phyloP scores from a whole-genome alignment of 257 asterid species.

The Solanum rostratum region DNA sequence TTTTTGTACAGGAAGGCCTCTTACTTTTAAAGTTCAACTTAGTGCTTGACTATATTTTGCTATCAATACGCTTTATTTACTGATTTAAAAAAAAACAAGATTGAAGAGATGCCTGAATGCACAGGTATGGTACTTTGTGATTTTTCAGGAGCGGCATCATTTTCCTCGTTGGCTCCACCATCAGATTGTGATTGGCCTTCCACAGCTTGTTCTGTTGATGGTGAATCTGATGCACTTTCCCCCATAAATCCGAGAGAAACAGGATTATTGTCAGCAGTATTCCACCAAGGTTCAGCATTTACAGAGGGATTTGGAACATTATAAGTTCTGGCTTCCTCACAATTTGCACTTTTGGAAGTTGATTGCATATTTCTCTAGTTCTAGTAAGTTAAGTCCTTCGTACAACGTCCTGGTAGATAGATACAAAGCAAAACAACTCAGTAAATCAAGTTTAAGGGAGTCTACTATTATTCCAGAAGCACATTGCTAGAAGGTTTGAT shows the following conservation, averaged over 20 bases:
- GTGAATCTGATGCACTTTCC: slow-evolving; percentile 53
- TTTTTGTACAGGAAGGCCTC: not conserved
- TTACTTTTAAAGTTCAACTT: not conserved
- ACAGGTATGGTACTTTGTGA: slow-evolving; percentile 26
- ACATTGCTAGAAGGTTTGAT: not conserved
- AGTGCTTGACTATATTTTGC: not conserved
- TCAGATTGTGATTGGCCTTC: slow-evolving; percentile 66
- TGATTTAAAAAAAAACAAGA: not conserved
- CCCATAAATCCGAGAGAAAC: slow-evolving; percentile 28
- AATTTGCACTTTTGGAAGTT: slow-evolving; percentile 31
- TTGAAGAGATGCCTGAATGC: slow-evolving; percentile 31
- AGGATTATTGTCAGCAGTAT: slow-evolving; percentile 26
- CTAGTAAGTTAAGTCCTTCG: not conserved
- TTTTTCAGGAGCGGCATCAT: slow-evolving; percentile 35
- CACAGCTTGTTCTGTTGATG: slow-evolving; percentile 52
- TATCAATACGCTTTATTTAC: not conserved
- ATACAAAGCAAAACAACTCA: not conserved
- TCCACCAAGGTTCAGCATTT: slow-evolving; percentile 50
- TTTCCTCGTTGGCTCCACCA: slow-evolving; percentile 45
- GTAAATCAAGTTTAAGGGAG: not conserved
- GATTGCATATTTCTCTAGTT: slow-evolving; percentile 37
- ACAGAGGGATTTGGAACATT: slow-evolving; percentile 19
- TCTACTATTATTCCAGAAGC: not conserved
- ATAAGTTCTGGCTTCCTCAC: slow-evolving; percentile 21
- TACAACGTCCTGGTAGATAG: not conserved